These are phyloP conservation scores for Cicer bijugum DNA, from an alignment of 306 rosid species.

Conservation along the genomic window DNA sequence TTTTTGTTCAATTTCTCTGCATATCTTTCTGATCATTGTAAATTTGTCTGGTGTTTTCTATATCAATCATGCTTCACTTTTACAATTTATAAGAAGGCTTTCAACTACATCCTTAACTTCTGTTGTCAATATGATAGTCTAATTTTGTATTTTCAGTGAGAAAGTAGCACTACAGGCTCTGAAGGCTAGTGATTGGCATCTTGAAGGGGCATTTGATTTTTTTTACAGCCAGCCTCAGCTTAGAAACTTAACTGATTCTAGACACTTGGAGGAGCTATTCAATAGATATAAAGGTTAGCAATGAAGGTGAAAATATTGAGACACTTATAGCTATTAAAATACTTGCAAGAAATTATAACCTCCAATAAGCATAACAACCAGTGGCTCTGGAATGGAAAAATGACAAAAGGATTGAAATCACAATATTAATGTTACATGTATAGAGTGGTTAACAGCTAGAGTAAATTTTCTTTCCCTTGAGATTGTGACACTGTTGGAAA, in stretches of 20 bases:
- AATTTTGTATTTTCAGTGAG: conserved; percentile 65
- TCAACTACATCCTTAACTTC: conserved; percentile 17
- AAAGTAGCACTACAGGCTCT: conserved; percentile 80
- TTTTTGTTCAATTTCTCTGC: conserved; percentile 5
- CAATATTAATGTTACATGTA: neutral
- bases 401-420: conserved; percentile 24
- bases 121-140: conserved; percentile 18
- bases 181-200: conserved; percentile 96
- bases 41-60: neutral
- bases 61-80: neutral
- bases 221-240: conserved; percentile 95
- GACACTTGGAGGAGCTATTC: conserved; percentile 96
- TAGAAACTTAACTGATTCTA: conserved; percentile 72
- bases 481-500: conserved; percentile 14
- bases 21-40: conserved; percentile 4
- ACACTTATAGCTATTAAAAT: conserved; percentile 28
- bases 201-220: conserved; percentile 96
- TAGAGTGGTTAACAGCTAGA: neutral
- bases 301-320: conserved; percentile 35
- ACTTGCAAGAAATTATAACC: conserved; percentile 3
- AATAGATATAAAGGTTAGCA: conserved; percentile 93
- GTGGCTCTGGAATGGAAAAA: conserved; percentile 5
- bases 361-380: conserved; percentile 1
- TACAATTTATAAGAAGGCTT: neutral
- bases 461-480: neutral